Evolutionary conservation across 202 grass and related monocot species (phyloP).

Genomic region (Eragrostis tef): DNA sequence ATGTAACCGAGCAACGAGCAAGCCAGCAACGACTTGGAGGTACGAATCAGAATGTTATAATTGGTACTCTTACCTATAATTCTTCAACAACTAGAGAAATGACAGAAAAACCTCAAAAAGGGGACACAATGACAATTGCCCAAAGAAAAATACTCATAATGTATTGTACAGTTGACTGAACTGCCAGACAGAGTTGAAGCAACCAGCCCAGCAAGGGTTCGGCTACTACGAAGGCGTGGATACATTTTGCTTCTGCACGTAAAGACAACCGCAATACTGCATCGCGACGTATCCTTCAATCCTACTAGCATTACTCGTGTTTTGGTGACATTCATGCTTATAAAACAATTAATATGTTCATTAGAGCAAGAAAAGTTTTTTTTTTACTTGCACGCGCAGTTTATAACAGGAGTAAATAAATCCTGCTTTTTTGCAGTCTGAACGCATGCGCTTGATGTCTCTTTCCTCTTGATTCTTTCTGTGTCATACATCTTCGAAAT

Average conservation of each 20-base stretch:
- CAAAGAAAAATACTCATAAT: neutral
- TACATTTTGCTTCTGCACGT: too few species aligned
- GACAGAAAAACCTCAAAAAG: too few species aligned
- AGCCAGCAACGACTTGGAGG: neutral
- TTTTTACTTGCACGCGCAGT: neutral
- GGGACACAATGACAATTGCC: too few species aligned
- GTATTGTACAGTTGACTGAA: neutral
- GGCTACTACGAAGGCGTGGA: neutral
- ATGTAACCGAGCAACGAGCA: slow-evolving; percentile 4
- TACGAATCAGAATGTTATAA: neutral
- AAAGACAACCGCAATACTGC: too few species aligned
- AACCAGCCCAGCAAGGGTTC: neutral
- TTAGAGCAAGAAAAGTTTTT: neutral
- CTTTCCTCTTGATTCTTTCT: too few species aligned
- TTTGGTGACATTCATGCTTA: neutral
- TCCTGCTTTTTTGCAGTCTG: neutral
- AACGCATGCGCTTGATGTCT: neutral
- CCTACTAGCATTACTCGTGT: too few species aligned
- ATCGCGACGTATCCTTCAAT: too few species aligned
- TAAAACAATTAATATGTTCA: neutral
- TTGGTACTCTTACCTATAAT: too few species aligned
- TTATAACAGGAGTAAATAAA: too few species aligned
- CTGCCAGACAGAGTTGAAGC: neutral
- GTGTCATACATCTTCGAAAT: neutral
- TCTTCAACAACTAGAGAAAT: too few species aligned